These are phyloP conservation scores for Candida albicans DNA, from an alignment of 1,139 yeast species.

Conservation along the genomic window DNA sequence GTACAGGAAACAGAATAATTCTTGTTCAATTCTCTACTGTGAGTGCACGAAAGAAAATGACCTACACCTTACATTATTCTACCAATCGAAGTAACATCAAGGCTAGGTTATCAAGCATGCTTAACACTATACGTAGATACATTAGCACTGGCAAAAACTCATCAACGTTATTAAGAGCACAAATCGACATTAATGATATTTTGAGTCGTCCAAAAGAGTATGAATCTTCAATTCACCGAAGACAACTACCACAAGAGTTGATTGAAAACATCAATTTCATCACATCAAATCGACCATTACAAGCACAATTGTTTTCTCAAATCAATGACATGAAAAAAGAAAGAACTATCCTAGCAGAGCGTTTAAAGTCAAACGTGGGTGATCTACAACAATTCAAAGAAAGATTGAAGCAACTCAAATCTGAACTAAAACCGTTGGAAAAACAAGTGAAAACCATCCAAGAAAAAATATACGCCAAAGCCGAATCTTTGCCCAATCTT, in stretches of 20 bases:
- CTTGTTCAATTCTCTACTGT: neutral
- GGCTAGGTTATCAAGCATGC: neutral
- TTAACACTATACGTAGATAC: slow-evolving; percentile 6
- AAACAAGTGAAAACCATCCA: slow-evolving; percentile 25
- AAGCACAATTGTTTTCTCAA: slow-evolving; percentile 20
- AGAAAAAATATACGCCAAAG: slow-evolving; percentile 31
- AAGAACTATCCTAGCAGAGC: slow-evolving; percentile 29
- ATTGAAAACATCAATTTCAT: slow-evolving; percentile 34
- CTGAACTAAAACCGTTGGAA: slow-evolving; percentile 35
- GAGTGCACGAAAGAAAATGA: neutral
- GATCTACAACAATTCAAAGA: slow-evolving; percentile 13
- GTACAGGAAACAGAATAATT: neutral
- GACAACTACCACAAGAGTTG: slow-evolving; percentile 37
- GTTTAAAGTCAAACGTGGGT: slow-evolving; percentile 16
- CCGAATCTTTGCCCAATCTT: slow-evolving; percentile 68
- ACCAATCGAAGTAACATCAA: no score
- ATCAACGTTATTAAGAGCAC: slow-evolving; percentile 19
- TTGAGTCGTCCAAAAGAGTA: slow-evolving; percentile 37
- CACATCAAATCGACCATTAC: slow-evolving; percentile 25
- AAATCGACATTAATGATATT: slow-evolving; percentile 47
- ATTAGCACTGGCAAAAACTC: slow-evolving; percentile 13
- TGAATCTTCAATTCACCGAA: slow-evolving; percentile 45
- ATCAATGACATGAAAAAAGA: slow-evolving; percentile 31
- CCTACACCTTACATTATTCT: no score
- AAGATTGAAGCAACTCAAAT: slow-evolving; percentile 37